Base-by-base conservation (phyloP, 2,329 filamentous ascomycete genomes). In the Scolecobasidium constrictum region DNA sequence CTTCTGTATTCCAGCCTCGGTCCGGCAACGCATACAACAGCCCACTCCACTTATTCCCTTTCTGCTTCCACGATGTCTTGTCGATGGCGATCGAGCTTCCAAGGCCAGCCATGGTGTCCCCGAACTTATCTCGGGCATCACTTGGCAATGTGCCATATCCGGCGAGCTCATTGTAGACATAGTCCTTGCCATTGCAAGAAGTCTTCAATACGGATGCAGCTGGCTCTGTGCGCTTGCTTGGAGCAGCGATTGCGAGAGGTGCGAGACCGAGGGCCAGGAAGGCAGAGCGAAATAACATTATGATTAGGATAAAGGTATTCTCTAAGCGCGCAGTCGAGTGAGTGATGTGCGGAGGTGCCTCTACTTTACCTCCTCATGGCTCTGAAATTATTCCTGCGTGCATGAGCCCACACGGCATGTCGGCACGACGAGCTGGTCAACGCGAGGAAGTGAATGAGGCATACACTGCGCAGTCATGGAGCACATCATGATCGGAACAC, bases 1-100 rank as follows among this genome's bases (percentile, higher is more conserved):
- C 81, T 50, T 83, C 65, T 0, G 80, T 84, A 53, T 86, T 85
- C 79, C 81, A 86, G 28, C 81, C 81, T 46, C 80, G 9, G 26
- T 31, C 26, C 9, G 26, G 26, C 9, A 31, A n/a, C n/a, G 26
- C 26, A 31, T 31, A 31, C 9, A 31, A n/a, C 9, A n/a, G 9
- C 9, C 9, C 54, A 52, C 3, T 48, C 50, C 17, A 52, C 41
- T 63, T 65, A 51, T 61, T 67, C 4, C 56, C 56, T 2, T 59
- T 60, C 53, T 71, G 73, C 50, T 65, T 69, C 78, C 80, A 86
- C 6, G 71, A 69, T 23, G 58, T 62, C 46, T 65, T 64, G 44
- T 81, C 74, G 21, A 86, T 60, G n/a, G 77, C 73, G 50, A 81
- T 73, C 11, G 77, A 69, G 45, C 74, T 81, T 6, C 82, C 82